Base-by-base conservation (phyloP, 768 basidiomycete species). In the Asterophora parasitica region DNA sequence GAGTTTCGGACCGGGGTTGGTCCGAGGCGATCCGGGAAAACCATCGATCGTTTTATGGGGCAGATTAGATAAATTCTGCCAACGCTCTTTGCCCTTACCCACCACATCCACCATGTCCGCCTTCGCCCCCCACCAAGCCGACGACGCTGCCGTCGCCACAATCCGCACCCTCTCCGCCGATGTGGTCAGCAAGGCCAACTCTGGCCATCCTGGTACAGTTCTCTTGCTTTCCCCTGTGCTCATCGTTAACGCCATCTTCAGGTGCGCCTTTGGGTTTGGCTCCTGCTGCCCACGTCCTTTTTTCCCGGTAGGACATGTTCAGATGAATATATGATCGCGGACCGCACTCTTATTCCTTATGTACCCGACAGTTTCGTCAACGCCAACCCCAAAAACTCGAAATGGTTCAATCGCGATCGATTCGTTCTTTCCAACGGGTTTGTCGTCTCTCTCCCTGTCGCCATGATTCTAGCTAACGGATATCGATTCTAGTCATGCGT, bases 231-330 rank as follows among this genome's bases (percentile, higher is more conserved):
- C 39, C 44, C 46, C 41, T 44, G 28, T 49, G 30, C 30, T 48
- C 36, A 42, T 48, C 46, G 36, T 11, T 38, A 41, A 36, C 23
- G 44, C 46, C 61, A 49, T 53, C 59, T 36, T 57, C 16, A 88
- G 90, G 90, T 67, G 93, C 93, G 34, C 92, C 92, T 20, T 86
- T 95, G 91, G 92, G 91, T 56, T 81, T 93, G 87, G 90, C 90
- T 2, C 88, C 90, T 26, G 85, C 72, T 37, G 79, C 89, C 47
- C 88, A 91, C 55, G 72, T 92, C 46, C 77, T 92, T 11, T 91
- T 88, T 68, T 79, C 87, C 53, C 74, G 81, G 92, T 84, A 27
- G 65, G 41, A 13, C 32, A 31, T 28, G 27, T 19, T 48, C 16
- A 33, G 9, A 26, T 43, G 17, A 8, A 32, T 5, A 36, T 15